These are phyloP conservation scores for Barnettozyma californica DNA, from an alignment of 805 yeast genomes.

Conservation along the genomic window DNA sequence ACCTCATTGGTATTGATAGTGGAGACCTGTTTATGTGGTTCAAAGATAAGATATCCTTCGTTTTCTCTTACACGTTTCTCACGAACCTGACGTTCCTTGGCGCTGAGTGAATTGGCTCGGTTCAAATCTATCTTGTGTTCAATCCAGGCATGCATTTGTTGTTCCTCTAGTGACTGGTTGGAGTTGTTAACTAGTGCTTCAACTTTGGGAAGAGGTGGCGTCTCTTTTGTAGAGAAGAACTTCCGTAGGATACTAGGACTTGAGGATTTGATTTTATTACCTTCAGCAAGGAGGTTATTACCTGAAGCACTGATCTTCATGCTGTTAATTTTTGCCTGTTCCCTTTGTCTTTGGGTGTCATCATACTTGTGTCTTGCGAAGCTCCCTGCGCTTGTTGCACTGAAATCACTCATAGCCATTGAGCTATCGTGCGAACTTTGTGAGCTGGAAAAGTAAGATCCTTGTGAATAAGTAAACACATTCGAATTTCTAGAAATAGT, in stretches of 20 bases:
- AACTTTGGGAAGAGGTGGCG: constrained; percentile 24
- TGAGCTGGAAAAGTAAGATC: constrained; percentile 49
- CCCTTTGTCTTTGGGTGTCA: constrained; percentile 18
- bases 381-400: constrained; percentile 89
- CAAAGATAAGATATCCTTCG: constrained; percentile 55
- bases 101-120: constrained; percentile 65
- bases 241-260: constrained; percentile 28
- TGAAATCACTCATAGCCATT: constrained; percentile 53
- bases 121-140: constrained; percentile 56
- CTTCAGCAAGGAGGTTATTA: constrained; percentile 23
- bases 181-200: constrained; percentile 18
- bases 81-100: constrained; percentile 64
- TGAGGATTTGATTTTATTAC: constrained; percentile 18
- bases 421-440: constrained; percentile 34
- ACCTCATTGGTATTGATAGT: constrained; percentile 45
- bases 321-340: constrained; percentile 5
- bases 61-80: constrained; percentile 57
- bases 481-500: constrained; percentile 21
- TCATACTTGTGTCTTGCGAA: constrained; percentile 67
- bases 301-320: constrained; percentile 23
- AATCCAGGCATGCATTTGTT: constrained; percentile 42
- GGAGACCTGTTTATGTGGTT: constrained; percentile 49
- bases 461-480: constrained; percentile 31
- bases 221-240: constrained; percentile 25
- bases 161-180: constrained; percentile 31